A percentile compares a stretch with the other conserved stretches of the same genome.
phyloP scores from a whole-genome alignment of 345 rosid genomes.

The Melaleuca alternifolia region DNA sequence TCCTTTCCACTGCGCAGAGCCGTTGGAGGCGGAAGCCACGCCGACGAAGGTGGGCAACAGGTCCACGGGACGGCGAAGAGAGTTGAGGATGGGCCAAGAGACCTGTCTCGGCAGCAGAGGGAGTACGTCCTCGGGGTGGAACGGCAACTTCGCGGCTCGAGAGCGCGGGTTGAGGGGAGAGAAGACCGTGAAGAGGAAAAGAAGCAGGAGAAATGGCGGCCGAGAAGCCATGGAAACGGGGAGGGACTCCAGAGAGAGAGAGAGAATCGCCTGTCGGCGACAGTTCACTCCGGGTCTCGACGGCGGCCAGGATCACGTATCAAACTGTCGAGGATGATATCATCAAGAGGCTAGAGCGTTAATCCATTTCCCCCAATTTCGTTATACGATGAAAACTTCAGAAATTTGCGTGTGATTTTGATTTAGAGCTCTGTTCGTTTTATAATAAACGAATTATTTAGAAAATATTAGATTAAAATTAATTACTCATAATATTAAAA shows the following conservation, averaged over 20 bases:
- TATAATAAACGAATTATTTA: no score
- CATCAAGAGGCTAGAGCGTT: not conserved
- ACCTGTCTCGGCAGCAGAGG: constrained; percentile 63
- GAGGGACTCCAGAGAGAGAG: not conserved
- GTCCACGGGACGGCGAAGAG: constrained; percentile 51
- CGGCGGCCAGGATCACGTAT: not conserved
- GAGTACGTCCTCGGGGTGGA: constrained; percentile 66
- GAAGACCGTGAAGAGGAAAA: constrained; percentile 3
- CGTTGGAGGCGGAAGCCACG: constrained; percentile 41
- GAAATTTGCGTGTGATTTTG: no score
- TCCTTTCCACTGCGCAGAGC: constrained; percentile 64
- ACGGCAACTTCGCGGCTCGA: constrained; percentile 23
- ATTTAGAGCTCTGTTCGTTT: no score
- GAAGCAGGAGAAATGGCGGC: not conserved
- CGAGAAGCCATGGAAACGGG: not conserved
- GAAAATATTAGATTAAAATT: no score
- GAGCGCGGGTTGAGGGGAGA: not conserved
- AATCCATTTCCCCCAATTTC: no score
- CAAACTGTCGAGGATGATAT: not conserved
- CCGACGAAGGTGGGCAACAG: constrained; percentile 84
- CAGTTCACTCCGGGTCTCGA: not conserved
- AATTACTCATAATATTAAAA: no score
- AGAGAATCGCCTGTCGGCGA: not conserved
- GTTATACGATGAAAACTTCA: no score
- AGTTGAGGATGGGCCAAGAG: constrained; percentile 73